Percentiles rank a stretch among this genome's conserved stretches.
Conservation (phyloP, 2,329 filamentous ascomycete species). For the Aspergillus tamarii region DNA sequence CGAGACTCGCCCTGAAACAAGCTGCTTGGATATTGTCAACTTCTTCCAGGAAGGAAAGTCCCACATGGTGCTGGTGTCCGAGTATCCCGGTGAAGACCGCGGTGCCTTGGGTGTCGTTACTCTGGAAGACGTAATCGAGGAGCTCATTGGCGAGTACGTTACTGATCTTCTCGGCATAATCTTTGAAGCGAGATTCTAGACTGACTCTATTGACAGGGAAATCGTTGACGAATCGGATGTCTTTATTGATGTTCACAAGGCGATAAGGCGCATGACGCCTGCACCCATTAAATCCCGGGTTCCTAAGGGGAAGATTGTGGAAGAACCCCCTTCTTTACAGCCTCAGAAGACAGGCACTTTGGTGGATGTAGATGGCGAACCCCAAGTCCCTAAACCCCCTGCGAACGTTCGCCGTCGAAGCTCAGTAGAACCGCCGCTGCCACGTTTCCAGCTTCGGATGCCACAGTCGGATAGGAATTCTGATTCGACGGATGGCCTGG, state of each 20-base stretch:
- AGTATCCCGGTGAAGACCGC: constrained; percentile 84
- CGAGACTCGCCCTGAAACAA: constrained; percentile 92
- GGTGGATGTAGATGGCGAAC: constrained; percentile 52
- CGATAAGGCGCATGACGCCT: constrained; percentile 83
- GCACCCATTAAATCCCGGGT: constrained; percentile 73
- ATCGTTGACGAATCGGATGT: constrained; percentile 99
- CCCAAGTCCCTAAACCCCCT: constrained; percentile 26
- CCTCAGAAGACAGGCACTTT: constrained; percentile 40
- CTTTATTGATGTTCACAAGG: constrained; percentile 97
- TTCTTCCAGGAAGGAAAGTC: constrained; percentile 99
- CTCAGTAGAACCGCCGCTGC: constrained; percentile 42
- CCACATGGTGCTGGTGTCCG: constrained; percentile 96
- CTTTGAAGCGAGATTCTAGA: too few species aligned
- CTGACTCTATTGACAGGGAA: constrained; percentile 64
- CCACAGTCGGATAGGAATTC: constrained; percentile 34
- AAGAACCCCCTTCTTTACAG: constrained; percentile 46
- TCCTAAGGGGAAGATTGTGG: constrained; percentile 59
- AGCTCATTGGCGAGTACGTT: constrained; percentile 92
- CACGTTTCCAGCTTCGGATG: constrained; percentile 45
- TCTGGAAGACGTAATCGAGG: constrained; percentile 96
- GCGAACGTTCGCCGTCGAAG: constrained; percentile 32
- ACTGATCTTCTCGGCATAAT: not conserved
- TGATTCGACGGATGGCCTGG: constrained; percentile 31
- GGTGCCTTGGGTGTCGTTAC: constrained; percentile 94
- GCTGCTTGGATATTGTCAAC: constrained; percentile 97